Evolutionary conservation across 345 rosid genomes (phyloP), one percentile per base, ranked within the genome.

Genomic region (Pistacia integerrima): DNA sequence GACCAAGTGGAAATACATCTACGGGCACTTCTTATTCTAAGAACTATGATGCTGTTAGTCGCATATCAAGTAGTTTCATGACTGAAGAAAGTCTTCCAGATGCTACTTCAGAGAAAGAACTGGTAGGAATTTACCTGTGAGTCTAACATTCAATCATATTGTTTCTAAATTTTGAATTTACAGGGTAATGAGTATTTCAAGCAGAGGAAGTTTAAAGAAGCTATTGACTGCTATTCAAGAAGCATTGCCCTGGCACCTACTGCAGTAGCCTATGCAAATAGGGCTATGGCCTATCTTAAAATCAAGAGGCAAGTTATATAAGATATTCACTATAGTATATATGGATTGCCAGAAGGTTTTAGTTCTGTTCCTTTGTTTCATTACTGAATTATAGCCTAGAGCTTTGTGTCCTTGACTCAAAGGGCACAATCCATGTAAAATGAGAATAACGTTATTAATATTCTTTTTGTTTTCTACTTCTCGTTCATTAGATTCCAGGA

Each of bases 271-370:
- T 89, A 85, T 87, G 98, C 99, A 12, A 95, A 93, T 81, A 85
- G 97, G 49, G 99, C 94, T 11, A 96, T 96, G 97, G 91, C 97
- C 76, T 93, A 90, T 79, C 93, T 96, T 79, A 96, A 91, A 82
- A 81, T 92, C 81, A 90, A 67, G 86, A 92, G 91, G 97, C 82
- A 82, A 72, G 83, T 58, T 72, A 66, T 51, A 12, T 49, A 10
- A 9, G 49, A 46, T 8, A 36, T 52, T 5, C 3, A 0, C 60
- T 56, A 16, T 1, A 46, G 11, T 30, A 6, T 28, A 28, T 30
- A 63, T 33, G 14, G n/a, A 7, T 48, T 61, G 8, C 49, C 44
- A 51, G 51, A 63, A 63, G 35, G 20, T 30, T 30, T 7, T 73
- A n/a, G n/a, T 12, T 28, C 2, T 73, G 33, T 73, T 62, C 66